These are phyloP conservation scores for Neoarthrinium moseri DNA, from an alignment of 2,329 filamentous ascomycete genomes.

Conservation along the genomic window DNA sequence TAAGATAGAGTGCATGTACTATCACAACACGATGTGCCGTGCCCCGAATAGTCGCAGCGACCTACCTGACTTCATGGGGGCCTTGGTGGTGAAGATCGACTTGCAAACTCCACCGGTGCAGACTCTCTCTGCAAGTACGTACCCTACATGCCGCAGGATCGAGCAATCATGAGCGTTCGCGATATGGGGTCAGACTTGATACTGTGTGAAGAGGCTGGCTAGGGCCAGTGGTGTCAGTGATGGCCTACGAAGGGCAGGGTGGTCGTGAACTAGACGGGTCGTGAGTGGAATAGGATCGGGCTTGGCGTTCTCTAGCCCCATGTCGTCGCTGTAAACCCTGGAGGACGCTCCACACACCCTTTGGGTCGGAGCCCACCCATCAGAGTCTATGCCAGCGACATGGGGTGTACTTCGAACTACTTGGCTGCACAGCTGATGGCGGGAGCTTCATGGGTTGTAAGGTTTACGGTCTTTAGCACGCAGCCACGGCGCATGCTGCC, in stretches of 20 bases:
- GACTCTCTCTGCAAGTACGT: too few relatives aligned
- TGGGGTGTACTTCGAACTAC: conserved; percentile 6
- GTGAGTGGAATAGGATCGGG: not conserved
- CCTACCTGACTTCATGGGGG: not conserved
- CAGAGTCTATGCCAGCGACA: not conserved
- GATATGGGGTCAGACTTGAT: not conserved
- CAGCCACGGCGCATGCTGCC: conserved; percentile 4
- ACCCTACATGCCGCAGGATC: not conserved
- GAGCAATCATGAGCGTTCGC: not conserved
- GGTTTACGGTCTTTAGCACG: not conserved
- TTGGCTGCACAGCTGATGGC: not conserved
- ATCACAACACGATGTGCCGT: not conserved
- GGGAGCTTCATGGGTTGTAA: not conserved
- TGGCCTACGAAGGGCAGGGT: not conserved
- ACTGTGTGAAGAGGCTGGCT: conserved; percentile 1
- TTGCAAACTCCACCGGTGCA: too few relatives aligned
- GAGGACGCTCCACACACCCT: conserved; percentile 6
- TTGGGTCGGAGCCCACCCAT: conserved; percentile 3
- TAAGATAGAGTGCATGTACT: too few relatives aligned
- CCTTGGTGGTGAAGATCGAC: too few relatives aligned
- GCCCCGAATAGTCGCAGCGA: not conserved
- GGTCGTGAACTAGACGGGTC: not conserved
- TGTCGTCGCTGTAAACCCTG: conserved; percentile 3
- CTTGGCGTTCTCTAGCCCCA: conserved; percentile 6
- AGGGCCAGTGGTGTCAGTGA: conserved; percentile 2